phyloP scores from a whole-genome alignment of 192 early-diverging fungal species.

The Coemansia sp. region DNA sequence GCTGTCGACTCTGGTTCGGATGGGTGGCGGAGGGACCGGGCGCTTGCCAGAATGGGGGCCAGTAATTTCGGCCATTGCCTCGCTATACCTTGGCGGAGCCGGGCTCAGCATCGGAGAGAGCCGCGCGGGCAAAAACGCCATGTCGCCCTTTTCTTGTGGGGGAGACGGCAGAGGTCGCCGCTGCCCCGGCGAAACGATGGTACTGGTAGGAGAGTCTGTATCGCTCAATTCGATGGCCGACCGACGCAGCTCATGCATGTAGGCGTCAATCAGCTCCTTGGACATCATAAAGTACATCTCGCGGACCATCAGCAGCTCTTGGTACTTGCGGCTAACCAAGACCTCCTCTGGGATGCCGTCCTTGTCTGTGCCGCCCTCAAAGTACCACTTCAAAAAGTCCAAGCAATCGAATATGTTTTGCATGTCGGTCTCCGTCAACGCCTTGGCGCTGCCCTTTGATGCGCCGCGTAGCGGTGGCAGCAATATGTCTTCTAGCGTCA shows the following conservation, averaged over 20 bases:
- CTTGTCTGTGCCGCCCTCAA: slow-evolving; percentile 68
- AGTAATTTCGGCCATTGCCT: background rate
- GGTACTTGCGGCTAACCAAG: slow-evolving; percentile 65
- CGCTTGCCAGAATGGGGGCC: background rate
- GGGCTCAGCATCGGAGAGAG: background rate
- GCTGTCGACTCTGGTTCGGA: slow-evolving; percentile 1
- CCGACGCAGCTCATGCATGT: slow-evolving; percentile 49
- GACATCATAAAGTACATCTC: slow-evolving; percentile 67
- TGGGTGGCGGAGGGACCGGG: slow-evolving; percentile 4
- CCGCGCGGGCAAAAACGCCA: background rate
- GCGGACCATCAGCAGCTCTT: slow-evolving; percentile 61
- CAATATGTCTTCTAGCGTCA: slow-evolving; percentile 65
- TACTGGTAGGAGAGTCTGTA: background rate
- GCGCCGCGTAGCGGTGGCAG: slow-evolving; percentile 67
- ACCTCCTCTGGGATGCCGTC: slow-evolving; percentile 63
- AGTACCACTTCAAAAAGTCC: slow-evolving; percentile 69
- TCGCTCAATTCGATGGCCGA: slow-evolving; percentile 14
- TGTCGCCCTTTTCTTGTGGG: background rate
- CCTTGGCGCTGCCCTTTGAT: slow-evolving; percentile 57
- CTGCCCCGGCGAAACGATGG: background rate
- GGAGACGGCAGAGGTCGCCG: background rate
- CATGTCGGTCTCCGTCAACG: slow-evolving; percentile 64
- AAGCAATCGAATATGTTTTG: slow-evolving; percentile 69
- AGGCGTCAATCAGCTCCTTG: slow-evolving; percentile 63
- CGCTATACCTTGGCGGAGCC: slow-evolving; percentile 1